A percentile compares a stretch with the other conserved stretches of the same genome.
Conservation (phyloP, 176 grass and related monocot genomes). For the Hyparrhenia diplandra region DNA sequence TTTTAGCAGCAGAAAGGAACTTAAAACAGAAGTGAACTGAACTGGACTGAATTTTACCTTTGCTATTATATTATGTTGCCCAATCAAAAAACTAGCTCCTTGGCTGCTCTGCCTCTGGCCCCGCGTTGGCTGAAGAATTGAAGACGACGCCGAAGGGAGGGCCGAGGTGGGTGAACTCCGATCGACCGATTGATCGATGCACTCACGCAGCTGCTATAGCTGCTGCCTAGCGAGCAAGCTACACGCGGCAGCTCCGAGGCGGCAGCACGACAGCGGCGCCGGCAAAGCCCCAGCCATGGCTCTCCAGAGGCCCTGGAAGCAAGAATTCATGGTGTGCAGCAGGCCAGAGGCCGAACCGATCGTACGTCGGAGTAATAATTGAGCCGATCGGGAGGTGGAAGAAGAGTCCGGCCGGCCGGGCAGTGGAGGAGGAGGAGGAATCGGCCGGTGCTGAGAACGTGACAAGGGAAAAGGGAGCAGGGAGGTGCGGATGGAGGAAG, state of each 20-base stretch:
- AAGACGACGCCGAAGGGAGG: background rate
- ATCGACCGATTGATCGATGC: background rate
- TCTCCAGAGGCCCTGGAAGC: background rate
- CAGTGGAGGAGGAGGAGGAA: too few relatives aligned
- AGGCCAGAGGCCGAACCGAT: background rate
- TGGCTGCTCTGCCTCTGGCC: background rate
- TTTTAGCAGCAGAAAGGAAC: too few relatives aligned
- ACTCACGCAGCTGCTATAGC: background rate
- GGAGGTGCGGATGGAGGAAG: too few relatives aligned
- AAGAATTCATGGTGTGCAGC: background rate
- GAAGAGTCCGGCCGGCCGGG: too few relatives aligned
- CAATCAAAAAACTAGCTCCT: background rate
- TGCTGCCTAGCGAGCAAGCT: background rate
- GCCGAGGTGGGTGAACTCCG: background rate
- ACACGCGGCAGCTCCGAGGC: background rate
- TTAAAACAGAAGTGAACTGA: too few relatives aligned
- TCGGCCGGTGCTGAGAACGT: background rate
- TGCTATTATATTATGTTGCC: background rate
- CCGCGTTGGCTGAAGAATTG: background rate
- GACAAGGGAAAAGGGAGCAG: background rate
- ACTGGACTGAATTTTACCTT: background rate
- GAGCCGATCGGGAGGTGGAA: too few relatives aligned
- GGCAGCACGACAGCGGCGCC: background rate
- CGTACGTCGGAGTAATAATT: background rate
- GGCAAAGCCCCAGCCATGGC: background rate